These are phyloP conservation scores for Cucumis hystrix DNA, from an alignment of 306 rosid genomes.

Conservation along the genomic window DNA sequence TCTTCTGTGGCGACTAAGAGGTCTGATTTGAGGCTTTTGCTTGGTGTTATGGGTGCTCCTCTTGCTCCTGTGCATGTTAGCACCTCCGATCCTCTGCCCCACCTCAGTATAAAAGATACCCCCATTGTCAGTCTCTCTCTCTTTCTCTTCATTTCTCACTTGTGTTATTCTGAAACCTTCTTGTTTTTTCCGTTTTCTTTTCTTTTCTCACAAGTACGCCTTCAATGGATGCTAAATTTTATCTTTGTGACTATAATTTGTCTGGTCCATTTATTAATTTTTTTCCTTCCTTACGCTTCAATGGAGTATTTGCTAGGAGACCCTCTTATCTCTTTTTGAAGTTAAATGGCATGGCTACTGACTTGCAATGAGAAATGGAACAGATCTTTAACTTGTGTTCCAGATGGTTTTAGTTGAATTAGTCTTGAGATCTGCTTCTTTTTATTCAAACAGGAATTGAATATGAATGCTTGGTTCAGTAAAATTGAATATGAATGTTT, in stretches of 20 bases:
- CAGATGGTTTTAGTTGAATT: background rate
- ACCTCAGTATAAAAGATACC: conserved; percentile 81
- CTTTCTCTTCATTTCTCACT: background rate
- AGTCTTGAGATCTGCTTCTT: background rate
- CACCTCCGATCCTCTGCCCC: conserved; percentile 73
- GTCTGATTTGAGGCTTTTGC: conserved; percentile 88
- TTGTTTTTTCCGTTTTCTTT: background rate
- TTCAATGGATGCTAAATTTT: background rate
- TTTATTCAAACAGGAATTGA: background rate
- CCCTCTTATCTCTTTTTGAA: background rate
- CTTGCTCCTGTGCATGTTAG: conserved; percentile 79
- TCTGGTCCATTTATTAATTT: background rate
- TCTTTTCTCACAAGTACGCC: background rate
- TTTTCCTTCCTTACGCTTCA: background rate
- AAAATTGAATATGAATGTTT: background rate
- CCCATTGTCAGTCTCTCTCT: conserved; percentile 57
- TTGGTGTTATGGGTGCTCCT: conserved; percentile 96
- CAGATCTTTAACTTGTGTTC: background rate
- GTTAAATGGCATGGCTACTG: background rate
- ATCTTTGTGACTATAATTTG: background rate
- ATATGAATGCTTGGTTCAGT: background rate
- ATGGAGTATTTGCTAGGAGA: background rate
- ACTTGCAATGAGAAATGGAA: background rate
- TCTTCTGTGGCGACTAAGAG: conserved; percentile 34
- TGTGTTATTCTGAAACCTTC: background rate